These are phyloP conservation scores for Begonia peltatifolia DNA, from an alignment of 306 rosid species.

Conservation along the genomic window DNA sequence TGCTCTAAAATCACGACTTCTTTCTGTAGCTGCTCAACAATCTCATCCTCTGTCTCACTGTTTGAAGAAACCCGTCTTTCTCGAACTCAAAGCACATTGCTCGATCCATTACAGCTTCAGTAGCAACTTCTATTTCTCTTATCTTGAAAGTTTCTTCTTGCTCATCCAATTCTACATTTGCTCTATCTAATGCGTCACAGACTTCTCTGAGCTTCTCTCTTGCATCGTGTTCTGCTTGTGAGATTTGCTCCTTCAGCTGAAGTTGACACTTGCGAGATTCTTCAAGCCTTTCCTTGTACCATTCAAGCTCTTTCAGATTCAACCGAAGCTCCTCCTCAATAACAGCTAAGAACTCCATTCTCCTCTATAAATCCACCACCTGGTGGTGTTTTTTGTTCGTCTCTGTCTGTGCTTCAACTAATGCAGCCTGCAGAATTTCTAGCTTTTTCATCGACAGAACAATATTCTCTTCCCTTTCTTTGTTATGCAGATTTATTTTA, in stretches of 20 bases:
- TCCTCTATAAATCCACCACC: constrained; percentile 18
- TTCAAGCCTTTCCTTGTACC: constrained; percentile 39
- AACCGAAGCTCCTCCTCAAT: constrained; percentile 19
- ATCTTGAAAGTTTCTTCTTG: constrained; percentile 28
- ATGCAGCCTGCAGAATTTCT: constrained; percentile 42
- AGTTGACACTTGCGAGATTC: constrained; percentile 33
- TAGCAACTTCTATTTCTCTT: constrained; percentile 22
- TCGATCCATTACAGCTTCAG: constrained; percentile 13
- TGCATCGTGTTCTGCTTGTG: constrained; percentile 7
- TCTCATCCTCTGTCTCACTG: constrained; percentile 29
- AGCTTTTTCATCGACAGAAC: constrained; percentile 36
- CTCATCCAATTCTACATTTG: constrained; percentile 10
- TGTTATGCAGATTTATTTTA: constrained; percentile 22
- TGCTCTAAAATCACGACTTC: constrained; percentile 38
- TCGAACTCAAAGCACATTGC: constrained; percentile 7
- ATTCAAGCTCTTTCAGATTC: constrained; percentile 32
- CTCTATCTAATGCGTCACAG: constrained; percentile 1
- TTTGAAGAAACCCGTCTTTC: constrained; percentile 14
- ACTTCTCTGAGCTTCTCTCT: constrained; percentile 10
- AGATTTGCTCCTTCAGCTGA: constrained; percentile 4
- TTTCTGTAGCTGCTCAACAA: constrained; percentile 37
- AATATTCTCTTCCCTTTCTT: constrained; percentile 26
- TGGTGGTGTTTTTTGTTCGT: constrained; percentile 21
- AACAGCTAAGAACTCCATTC: constrained; percentile 29
- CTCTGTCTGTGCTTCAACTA: constrained; percentile 17